Evolutionary conservation across 768 basidiomycete genomes (phyloP).

Genomic region (Tricholoma saponaceum): DNA sequence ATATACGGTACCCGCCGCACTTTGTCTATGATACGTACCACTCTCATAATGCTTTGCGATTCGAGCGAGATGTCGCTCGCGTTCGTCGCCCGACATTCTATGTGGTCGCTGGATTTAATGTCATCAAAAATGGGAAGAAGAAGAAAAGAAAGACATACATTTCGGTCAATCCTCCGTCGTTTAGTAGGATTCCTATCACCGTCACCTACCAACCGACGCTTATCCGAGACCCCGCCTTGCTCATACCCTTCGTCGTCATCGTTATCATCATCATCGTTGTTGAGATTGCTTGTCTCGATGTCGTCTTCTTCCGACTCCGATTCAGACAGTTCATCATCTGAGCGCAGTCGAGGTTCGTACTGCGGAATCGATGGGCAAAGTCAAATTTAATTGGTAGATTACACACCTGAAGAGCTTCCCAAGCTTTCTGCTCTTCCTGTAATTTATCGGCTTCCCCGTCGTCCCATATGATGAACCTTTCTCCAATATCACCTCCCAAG

Average conservation of each 20-base stretch:
- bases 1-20: constrained; percentile 86
- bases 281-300: constrained; percentile 20
- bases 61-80: constrained; percentile 54
- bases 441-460: constrained; percentile 77
- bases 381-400: background rate
- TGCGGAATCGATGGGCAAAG: constrained; percentile 23
- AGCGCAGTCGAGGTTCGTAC: constrained; percentile 78
- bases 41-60: constrained; percentile 80
- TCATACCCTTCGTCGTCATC: constrained; percentile 39
- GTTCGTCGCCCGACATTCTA: constrained; percentile 68
- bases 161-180: constrained; percentile 52
- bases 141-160: constrained; percentile 22
- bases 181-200: constrained; percentile 44
- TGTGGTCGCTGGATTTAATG: constrained; percentile 35
- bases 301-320: constrained; percentile 45
- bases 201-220: constrained; percentile 44
- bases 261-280: constrained; percentile 45
- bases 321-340: constrained; percentile 44
- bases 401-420: constrained; percentile 65
- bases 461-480: constrained; percentile 88
- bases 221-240: constrained; percentile 39
- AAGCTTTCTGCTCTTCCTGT: constrained; percentile 71
- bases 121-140: constrained; percentile 3
- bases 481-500: constrained; percentile 58
- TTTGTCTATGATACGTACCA: constrained; percentile 87